Evolutionary conservation across 352 stramenopile species (phyloP).

Genomic region (Plasmopara viticola): DNA sequence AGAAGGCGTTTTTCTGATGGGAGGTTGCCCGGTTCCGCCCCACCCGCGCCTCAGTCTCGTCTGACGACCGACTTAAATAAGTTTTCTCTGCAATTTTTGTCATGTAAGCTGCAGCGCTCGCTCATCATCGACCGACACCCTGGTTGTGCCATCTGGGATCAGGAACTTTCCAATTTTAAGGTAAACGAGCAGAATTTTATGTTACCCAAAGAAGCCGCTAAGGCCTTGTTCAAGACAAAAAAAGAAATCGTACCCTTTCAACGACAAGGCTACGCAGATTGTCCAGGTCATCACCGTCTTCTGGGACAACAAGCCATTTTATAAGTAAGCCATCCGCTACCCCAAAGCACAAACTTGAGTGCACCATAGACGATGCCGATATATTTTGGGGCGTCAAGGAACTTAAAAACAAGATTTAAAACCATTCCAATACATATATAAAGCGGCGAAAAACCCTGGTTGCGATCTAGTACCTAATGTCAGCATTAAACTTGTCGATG

Average conservation of each 20-base stretch:
- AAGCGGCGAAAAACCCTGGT: not conserved
- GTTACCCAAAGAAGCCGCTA: constrained; percentile 11
- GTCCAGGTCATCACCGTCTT: not conserved
- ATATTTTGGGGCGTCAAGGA: not conserved
- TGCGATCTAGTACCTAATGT: not conserved
- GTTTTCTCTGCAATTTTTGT: no score
- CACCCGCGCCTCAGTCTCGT: no score
- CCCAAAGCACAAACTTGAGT: not conserved
- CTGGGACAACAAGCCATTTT: not conserved
- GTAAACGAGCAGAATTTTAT: constrained; percentile 19
- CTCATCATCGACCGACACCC: constrained; percentile 1
- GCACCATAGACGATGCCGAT: not conserved
- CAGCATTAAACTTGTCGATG: not conserved
- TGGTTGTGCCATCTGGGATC: constrained; percentile 31
- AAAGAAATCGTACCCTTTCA: not conserved
- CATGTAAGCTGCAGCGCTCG: not conserved
- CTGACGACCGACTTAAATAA: no score
- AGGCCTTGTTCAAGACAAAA: not conserved
- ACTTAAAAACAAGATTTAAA: not conserved
- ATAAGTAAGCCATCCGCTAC: not conserved
- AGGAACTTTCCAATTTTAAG: constrained; percentile 31
- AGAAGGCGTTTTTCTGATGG: no score
- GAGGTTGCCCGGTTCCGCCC: no score
- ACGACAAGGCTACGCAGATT: not conserved
- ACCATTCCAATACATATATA: not conserved